Percentiles rank a stretch among this genome's conserved stretches.
These are phyloP conservation scores for Schizothecium vesticola DNA, from an alignment of 495 filamentous ascomycete genomes.

Conservation along the genomic window DNA sequence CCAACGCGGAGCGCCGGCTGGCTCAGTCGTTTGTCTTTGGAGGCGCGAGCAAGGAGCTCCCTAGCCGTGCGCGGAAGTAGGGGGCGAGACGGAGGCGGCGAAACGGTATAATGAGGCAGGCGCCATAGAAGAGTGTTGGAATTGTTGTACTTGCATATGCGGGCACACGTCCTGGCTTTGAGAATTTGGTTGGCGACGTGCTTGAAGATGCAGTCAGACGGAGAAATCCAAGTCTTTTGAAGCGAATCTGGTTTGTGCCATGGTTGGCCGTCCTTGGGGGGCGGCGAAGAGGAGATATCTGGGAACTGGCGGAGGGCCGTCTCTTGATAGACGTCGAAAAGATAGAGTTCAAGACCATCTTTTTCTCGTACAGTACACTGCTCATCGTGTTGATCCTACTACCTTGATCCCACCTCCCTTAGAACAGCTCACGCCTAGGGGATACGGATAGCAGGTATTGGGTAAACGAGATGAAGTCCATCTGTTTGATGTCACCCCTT, in stretches of 20 bases:
- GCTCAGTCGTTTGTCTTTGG: conserved; percentile 54
- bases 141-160: background rate
- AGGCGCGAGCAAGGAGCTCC: conserved; percentile 25
- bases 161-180: background rate
- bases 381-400: background rate
- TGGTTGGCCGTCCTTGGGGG: background rate
- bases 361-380: background rate
- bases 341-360: background rate
- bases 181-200: background rate
- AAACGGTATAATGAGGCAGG: background rate
- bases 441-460: background rate
- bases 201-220: background rate
- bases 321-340: background rate
- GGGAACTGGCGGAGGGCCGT: background rate
- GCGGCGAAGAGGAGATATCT: background rate
- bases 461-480: background rate
- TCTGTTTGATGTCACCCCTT: too few species aligned
- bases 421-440: too few species aligned
- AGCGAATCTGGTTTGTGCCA: background rate
- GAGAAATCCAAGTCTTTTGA: background rate
- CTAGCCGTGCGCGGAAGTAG: conserved; percentile 9
- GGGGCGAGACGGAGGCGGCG: background rate
- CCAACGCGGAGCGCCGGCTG: conserved; percentile 84
- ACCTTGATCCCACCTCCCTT: background rate
- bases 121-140: background rate